Evolutionary conservation across 352 stramenopile genomes (phyloP).

Genomic region (Phytophthora pisi): DNA sequence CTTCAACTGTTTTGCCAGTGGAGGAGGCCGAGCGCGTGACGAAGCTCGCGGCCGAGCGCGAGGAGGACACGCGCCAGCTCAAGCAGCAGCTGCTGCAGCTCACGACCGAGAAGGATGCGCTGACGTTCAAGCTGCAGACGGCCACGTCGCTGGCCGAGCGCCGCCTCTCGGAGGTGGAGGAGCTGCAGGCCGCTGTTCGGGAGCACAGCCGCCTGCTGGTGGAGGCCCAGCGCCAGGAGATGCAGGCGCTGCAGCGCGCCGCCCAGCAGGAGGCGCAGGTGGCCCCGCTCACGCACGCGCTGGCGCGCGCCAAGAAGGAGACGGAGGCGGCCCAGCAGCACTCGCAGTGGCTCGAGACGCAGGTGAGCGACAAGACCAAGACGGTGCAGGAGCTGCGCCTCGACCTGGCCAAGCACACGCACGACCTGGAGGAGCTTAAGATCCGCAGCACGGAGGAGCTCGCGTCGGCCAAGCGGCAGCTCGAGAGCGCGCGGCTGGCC

Average conservation of each 20-base stretch:
- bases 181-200: conserved; percentile 59
- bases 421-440: conserved; percentile 67
- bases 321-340: conserved; percentile 58
- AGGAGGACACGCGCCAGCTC: conserved; percentile 35
- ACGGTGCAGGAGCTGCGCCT: conserved; percentile 67
- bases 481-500: conserved; percentile 63
- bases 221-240: conserved; percentile 60
- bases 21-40: conserved; percentile 39
- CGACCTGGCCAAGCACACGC: conserved; percentile 51
- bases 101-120: conserved; percentile 57
- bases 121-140: conserved; percentile 55
- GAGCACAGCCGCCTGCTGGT: conserved; percentile 65
- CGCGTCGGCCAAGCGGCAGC: conserved; percentile 50
- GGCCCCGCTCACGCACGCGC: conserved; percentile 52
- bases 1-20: conserved; percentile 22
- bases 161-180: conserved; percentile 64
- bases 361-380: conserved; percentile 72
- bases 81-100: conserved; percentile 55
- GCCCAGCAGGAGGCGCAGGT: conserved; percentile 68
- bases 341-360: conserved; percentile 68
- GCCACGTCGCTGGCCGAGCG: conserved; percentile 60
- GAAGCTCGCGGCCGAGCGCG: conserved; percentile 27
- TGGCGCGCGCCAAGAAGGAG: conserved; percentile 61
- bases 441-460: conserved; percentile 53
- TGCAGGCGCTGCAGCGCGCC: conserved; percentile 64